These are phyloP conservation scores for Coemansia brasiliensis DNA, from an alignment of 192 early-diverging fungal species.

Conservation along the genomic window DNA sequence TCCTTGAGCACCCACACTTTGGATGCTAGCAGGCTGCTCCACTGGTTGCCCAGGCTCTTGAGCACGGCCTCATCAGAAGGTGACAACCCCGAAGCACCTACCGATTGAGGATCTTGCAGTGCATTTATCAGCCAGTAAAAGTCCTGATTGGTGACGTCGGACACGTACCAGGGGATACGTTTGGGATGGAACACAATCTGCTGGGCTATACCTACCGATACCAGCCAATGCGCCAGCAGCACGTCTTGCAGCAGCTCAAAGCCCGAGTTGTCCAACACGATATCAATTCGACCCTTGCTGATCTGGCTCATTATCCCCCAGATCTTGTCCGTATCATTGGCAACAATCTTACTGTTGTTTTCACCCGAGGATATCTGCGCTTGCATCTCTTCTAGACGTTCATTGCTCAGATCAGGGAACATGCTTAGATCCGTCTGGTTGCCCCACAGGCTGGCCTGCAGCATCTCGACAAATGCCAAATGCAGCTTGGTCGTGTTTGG, in stretches of 20 bases:
- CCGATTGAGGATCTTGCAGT: constrained; percentile 22
- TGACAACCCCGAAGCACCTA: constrained; percentile 20
- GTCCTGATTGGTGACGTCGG: constrained; percentile 83
- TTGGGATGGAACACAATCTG: constrained; percentile 84
- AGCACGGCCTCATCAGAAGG: constrained; percentile 48
- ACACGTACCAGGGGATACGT: constrained; percentile 94
- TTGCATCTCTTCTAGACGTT: constrained; percentile 72
- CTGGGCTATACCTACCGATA: constrained; percentile 63
- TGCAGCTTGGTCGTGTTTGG: constrained; percentile 24
- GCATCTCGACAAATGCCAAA: constrained; percentile 66
- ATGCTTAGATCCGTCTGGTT: constrained; percentile 86
- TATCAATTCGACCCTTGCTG: constrained; percentile 66
- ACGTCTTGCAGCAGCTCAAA: constrained; percentile 92
- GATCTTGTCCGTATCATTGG: constrained; percentile 69
- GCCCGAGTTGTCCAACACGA: constrained; percentile 91
- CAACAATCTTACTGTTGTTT: constrained; percentile 62
- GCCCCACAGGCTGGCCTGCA: constrained; percentile 84
- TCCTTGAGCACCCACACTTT: constrained; percentile 67
- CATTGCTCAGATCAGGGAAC: constrained; percentile 65
- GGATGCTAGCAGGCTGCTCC: constrained; percentile 64
- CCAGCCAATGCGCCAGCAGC: constrained; percentile 81
- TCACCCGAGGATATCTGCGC: constrained; percentile 47
- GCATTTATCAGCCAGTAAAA: constrained; percentile 65
- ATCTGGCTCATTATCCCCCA: constrained; percentile 61
- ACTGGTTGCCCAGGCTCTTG: constrained; percentile 58